Evolutionary conservation across 352 stramenopile species (phyloP).

Genomic region (Globisporangium iwayamae): DNA sequence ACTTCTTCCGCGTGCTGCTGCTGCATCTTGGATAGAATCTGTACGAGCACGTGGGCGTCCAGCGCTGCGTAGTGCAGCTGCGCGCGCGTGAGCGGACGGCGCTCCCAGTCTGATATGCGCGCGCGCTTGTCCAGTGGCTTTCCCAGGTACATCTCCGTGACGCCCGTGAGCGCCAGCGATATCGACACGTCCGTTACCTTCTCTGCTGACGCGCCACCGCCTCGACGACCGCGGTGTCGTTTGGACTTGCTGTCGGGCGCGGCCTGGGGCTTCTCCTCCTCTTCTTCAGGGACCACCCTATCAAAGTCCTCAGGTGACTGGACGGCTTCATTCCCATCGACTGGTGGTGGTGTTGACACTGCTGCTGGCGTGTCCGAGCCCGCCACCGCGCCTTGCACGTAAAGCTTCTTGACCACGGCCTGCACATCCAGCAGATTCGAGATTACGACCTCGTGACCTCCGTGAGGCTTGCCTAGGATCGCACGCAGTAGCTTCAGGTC

Average conservation of each 20-base stretch:
- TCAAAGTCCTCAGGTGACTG: conserved; percentile 7
- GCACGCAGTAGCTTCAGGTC: conserved; percentile 56
- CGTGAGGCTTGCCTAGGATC: conserved; percentile 27
- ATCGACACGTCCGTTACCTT: conserved; percentile 16
- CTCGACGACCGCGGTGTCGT: background rate
- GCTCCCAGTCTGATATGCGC: conserved; percentile 78
- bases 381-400: conserved; percentile 8
- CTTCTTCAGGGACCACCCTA: background rate
- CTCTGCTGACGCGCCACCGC: conserved; percentile 15
- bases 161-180: conserved; percentile 43
- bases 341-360: background rate
- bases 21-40: conserved; percentile 56
- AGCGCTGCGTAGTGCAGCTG: conserved; percentile 73
- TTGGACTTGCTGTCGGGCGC: conserved; percentile 3
- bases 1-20: conserved; percentile 25
- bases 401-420: conserved; percentile 37
- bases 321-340: conserved; percentile 4
- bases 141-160: conserved; percentile 52
- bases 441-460: conserved; percentile 28
- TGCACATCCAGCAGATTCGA: conserved; percentile 60
- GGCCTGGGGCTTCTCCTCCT: background rate
- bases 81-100: conserved; percentile 53
- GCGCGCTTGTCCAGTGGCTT: conserved; percentile 68
- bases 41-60: conserved; percentile 64
- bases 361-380: background rate